Evolutionary conservation across 148 eudicot species (phyloP), one percentile per base, ranked within the genome.

Genomic region (Diospyros lotus): DNA sequence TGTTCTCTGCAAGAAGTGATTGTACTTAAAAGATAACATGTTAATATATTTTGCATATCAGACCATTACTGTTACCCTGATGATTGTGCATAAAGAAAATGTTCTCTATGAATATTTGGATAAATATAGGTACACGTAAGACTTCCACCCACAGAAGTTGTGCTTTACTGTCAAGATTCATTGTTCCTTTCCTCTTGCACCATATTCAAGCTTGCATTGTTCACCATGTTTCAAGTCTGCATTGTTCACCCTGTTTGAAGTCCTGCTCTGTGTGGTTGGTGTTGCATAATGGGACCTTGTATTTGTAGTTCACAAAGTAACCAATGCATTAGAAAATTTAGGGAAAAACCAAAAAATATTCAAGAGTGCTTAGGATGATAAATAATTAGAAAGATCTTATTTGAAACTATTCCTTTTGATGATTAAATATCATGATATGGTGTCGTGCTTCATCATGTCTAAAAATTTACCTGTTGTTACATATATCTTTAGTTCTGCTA

Each of bases 181-280:
- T 18, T 18, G 72, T 51, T 38, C 58, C 44, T 67, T 67, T 54
- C 71, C 52, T 67, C 42, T 63, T 67, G 28, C 28, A 28, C 28
- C 28, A 28, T 28, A 28, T 28, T 28, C 28, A 28, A 28, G 28
- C 28, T 1, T 48, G 52, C 52, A 48, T 48, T 8, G 52, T 48
- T 42, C 72, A 38, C 44, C 56, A 46, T 51, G 18, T 68, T 68
- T 68, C 4, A 40, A 28, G 58, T 28, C 44, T 39, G 9, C 52
- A 43, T 9, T 51, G n/a, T 28, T 39, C 42, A 48, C 41, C 71
- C n/a, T 48, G 55, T 67, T 48, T 48, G 41, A 18, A 48, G 7
- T 18, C 38, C 55, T 55, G 18, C 42, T 12, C 44, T 43, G 48
- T 17, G 15, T 18, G 11, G 2, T 39, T 62, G 65, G 8, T 38